These are phyloP conservation scores for Chaetomium tenue DNA, from an alignment of 495 filamentous ascomycete genomes.

Conservation along the genomic window DNA sequence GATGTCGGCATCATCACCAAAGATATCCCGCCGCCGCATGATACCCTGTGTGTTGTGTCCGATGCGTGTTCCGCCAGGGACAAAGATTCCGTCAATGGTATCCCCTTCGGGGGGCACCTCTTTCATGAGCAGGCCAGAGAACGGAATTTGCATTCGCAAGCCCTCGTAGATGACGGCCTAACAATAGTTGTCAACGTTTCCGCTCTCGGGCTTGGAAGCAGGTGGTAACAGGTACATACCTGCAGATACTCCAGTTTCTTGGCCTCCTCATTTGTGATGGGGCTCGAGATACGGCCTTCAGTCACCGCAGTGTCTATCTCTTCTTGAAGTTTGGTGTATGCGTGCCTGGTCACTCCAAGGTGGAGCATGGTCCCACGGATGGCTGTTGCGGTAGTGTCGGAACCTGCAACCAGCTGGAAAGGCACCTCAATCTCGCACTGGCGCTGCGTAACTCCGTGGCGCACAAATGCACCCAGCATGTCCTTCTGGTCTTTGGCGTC, in stretches of 20 bases:
- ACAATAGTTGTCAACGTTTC: no score
- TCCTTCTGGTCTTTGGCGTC: slow-evolving; percentile 32
- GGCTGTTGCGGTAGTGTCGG: slow-evolving; percentile 61
- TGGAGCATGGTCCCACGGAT: slow-evolving; percentile 56
- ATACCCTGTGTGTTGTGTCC: slow-evolving; percentile 46
- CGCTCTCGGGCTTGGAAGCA: no score
- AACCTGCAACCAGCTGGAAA: slow-evolving; percentile 55
- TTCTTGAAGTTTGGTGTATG: slow-evolving; percentile 53
- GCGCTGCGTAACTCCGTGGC: slow-evolving; percentile 32
- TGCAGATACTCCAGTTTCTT: slow-evolving; percentile 44
- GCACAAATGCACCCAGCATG: slow-evolving; percentile 44
- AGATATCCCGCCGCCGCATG: slow-evolving; percentile 32
- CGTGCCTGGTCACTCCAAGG: slow-evolving; percentile 45
- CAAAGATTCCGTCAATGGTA: slow-evolving; percentile 44
- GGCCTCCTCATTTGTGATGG: slow-evolving; percentile 43
- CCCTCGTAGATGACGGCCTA: slow-evolving; percentile 52
- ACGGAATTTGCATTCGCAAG: slow-evolving; percentile 47
- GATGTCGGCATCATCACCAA: slow-evolving; percentile 41
- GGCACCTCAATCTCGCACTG: slow-evolving; percentile 41
- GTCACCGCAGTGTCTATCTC: slow-evolving; percentile 54
- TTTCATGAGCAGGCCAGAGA: slow-evolving; percentile 40
- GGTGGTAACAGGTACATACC: no score
- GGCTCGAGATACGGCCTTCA: slow-evolving; percentile 38
- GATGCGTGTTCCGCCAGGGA: slow-evolving; percentile 54
- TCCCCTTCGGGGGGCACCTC: slow-evolving; percentile 55